These are phyloP conservation scores for Fusarium globosum DNA, from an alignment of 2,329 filamentous ascomycete species.

Conservation along the genomic window DNA sequence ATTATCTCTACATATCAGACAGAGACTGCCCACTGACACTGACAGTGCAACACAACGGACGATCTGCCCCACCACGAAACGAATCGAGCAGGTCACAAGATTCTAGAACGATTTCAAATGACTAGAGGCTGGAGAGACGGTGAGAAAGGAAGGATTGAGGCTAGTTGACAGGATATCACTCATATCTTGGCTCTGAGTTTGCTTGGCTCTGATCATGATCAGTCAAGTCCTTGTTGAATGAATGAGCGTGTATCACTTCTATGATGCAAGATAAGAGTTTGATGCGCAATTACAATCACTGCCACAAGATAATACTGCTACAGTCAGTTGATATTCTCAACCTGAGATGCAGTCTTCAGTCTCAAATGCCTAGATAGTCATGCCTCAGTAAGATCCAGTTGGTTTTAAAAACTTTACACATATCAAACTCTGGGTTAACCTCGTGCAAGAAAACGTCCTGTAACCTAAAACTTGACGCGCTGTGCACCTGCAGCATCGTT, in stretches of 20 bases:
- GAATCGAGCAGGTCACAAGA: conserved; percentile 38
- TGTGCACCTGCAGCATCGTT: conserved; percentile 15
- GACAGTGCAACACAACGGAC: conserved; percentile 32
- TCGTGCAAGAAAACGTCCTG: conserved; percentile 5
- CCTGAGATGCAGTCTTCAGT: background rate
- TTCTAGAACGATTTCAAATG: conserved; percentile 15
- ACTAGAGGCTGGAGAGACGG: conserved; percentile 25
- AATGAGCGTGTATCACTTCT: background rate
- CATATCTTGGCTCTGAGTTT: background rate
- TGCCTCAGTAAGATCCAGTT: background rate
- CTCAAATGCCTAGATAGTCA: background rate
- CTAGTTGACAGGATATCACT: background rate
- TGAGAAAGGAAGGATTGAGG: conserved; percentile 9
- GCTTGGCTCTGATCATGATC: background rate
- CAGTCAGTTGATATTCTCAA: background rate
- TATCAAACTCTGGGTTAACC: conserved; percentile 10
- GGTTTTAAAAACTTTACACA: background rate
- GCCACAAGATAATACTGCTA: background rate
- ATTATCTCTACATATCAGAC: conserved; percentile 27
- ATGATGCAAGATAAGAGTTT: background rate
- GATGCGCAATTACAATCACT: background rate
- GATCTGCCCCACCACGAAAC: conserved; percentile 38
- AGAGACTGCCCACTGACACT: conserved; percentile 24
- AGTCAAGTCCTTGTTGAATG: background rate
- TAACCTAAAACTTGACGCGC: conserved; percentile 3